Conservation (phyloP, 2,329 filamentous ascomycete species). For the Cyanodermella asteris region DNA sequence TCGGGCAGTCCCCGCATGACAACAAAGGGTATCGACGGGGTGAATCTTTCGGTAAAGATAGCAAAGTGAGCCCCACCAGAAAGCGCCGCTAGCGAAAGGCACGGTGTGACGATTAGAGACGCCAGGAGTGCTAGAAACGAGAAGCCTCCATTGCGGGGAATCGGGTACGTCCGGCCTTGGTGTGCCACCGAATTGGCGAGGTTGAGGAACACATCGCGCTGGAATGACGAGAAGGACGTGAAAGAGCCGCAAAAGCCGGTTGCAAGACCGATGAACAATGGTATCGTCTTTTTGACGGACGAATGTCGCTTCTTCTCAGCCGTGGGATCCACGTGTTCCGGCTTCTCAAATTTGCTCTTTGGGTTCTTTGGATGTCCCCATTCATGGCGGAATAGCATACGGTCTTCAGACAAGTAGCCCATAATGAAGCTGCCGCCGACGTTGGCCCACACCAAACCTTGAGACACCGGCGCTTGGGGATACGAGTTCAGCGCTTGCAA, state of each 20-base stretch:
- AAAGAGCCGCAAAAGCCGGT: conserved; percentile 80
- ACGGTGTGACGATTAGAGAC: conserved; percentile 49
- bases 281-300: conserved; percentile 61
- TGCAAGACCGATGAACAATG: conserved; percentile 66
- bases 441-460: conserved; percentile 69
- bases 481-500: conserved; percentile 62
- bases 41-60: conserved; percentile 32
- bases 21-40: conserved; percentile 36
- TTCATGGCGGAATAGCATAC: conserved; percentile 48
- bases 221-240: conserved; percentile 74
- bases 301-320: conserved; percentile 34
- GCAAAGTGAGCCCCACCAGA: conserved; percentile 57
- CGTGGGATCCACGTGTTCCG: conserved; percentile 5
- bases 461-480: conserved; percentile 51
- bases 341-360: conserved; percentile 13
- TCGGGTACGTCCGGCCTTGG: conserved; percentile 14
- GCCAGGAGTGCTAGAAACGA: conserved; percentile 64
- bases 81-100: conserved; percentile 47
- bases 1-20: conserved; percentile 42
- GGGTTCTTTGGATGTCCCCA: conserved; percentile 29
- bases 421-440: conserved; percentile 61
- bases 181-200: conserved; percentile 37
- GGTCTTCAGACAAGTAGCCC: conserved; percentile 68
- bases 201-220: conserved; percentile 58
- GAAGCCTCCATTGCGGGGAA: conserved; percentile 46